phyloP scores from a whole-genome alignment of 2,329 filamentous ascomycete genomes.

The Davidsoniella virescens region DNA sequence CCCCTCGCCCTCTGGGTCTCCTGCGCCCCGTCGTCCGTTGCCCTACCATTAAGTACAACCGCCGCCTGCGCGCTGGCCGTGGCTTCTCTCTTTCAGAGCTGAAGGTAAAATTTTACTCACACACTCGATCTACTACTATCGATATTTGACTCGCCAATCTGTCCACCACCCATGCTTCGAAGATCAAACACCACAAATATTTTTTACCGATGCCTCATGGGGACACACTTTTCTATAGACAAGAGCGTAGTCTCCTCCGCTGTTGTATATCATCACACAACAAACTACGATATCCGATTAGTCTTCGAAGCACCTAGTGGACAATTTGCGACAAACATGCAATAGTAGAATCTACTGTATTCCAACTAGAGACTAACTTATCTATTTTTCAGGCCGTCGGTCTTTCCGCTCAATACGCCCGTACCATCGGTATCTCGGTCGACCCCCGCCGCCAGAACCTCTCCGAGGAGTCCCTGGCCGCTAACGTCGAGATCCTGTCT shows the following conservation, averaged over 20 bases:
- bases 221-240: no score
- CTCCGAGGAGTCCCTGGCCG: conserved; percentile 82
- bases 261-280: no score
- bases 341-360: conserved; percentile 18
- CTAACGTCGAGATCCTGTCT: conserved; percentile 95
- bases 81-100: conserved; percentile 96
- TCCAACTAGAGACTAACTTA: conserved; percentile 13
- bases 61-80: conserved; percentile 86
- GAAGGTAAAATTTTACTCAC: conserved; percentile 51
- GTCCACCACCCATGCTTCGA: neutral
- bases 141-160: neutral
- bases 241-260: no score
- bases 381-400: conserved; percentile 61
- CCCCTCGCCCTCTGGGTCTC: conserved; percentile 93
- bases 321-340: neutral
- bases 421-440: conserved; percentile 93
- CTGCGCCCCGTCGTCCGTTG: conserved; percentile 92
- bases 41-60: conserved; percentile 98
- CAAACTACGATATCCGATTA: neutral
- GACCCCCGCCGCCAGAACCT: conserved; percentile 95
- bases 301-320: neutral
- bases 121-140: neutral
- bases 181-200: neutral
- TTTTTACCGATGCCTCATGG: neutral
- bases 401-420: conserved; percentile 83